Evolutionary conservation across 2,329 filamentous ascomycete genomes (phyloP), one percentile per base, ranked within the genome.

Genomic region (Fusarium secorum): DNA sequence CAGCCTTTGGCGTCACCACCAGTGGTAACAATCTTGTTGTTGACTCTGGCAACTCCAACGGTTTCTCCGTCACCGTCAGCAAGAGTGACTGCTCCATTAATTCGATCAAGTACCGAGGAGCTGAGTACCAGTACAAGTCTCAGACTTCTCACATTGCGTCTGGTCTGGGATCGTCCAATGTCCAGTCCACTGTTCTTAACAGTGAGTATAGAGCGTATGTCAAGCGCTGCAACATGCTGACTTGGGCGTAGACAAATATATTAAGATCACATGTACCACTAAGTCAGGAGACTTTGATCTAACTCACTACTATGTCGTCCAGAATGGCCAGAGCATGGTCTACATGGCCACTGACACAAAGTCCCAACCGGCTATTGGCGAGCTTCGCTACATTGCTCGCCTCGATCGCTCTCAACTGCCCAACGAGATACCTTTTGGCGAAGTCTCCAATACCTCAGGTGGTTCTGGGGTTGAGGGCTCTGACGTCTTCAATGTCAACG

Each of bases 331-430:
- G 57, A 83, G 85, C 63, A 87, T 83, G 32, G 84, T 91, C 64
- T 88, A 86, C 75, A 85, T 89, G 83, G 88, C 86, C 10, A 91
- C 90, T 4, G 83, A 91, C 75, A 91, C 87, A 61, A 89, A 85
- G 1, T 85, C 82, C 41, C 81, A 89, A 72, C 87, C 87, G 4
- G 76, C 76, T 11, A 80, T 89, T 22, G 88, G 88, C 41, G 90
- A 92, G 79, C 79, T 91, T 51, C 88, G 90, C 52, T 91, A 86
- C 80, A 89, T 92, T 70, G 86, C 88, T 56, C 87, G 89, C 32
- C 83, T 91, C 11, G 83, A 88, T 56, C 81, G 84, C 15, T 79
- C 81, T 44, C 75, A 84, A 53, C 80, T 89, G 7, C 85, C 86
- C 4, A 80, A 81, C 53, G 86, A 88, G 75, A 82, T 87, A 61